Percentiles rank a stretch among this genome's conserved stretches.
Evolutionary conservation across 1,284 basidiomycete genomes (phyloP).

Genomic region (Flammula alnicola): DNA sequence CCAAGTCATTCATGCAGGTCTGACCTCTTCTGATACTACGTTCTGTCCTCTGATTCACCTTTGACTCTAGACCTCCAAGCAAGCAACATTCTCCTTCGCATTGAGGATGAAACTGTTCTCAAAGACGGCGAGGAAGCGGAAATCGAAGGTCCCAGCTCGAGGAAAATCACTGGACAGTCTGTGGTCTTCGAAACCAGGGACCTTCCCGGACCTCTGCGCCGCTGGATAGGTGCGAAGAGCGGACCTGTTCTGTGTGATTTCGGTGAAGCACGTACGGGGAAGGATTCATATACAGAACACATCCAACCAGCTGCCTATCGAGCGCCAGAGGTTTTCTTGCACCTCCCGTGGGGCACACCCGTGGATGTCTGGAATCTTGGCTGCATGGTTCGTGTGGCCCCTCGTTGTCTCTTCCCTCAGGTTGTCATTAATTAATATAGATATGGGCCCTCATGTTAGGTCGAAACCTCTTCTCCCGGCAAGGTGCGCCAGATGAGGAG

Average conservation of each 20-base stretch:
- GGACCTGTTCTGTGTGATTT: slow-evolving; percentile 18
- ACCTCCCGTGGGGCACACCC: slow-evolving; percentile 12
- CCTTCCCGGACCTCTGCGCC: background rate
- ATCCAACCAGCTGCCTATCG: slow-evolving; percentile 15
- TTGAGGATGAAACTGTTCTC: slow-evolving; percentile 3
- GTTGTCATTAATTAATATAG: background rate
- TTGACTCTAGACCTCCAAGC: background rate
- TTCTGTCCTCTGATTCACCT: background rate
- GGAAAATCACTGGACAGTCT: slow-evolving; percentile 2
- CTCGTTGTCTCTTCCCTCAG: background rate
- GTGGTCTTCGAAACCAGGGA: slow-evolving; percentile 2
- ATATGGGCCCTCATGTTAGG: slow-evolving; percentile 1
- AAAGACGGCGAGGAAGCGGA: slow-evolving; percentile 8
- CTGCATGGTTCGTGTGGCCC: slow-evolving; percentile 10
- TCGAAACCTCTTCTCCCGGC: background rate
- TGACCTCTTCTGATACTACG: background rate
- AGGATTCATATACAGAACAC: background rate
- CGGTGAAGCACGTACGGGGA: slow-evolving; percentile 5
- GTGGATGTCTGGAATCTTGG: slow-evolving; percentile 24
- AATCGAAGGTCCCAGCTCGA: background rate
- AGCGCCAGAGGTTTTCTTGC: slow-evolving; percentile 20
- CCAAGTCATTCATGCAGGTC: background rate
- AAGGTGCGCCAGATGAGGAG: background rate
- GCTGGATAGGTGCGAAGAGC: no score
- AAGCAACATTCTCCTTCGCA: slow-evolving; percentile 4